A percentile compares a stretch with the other conserved stretches of the same genome.
Evolutionary conservation across 306 rosid genomes (phyloP).

Genomic region (Rosa persica): DNA sequence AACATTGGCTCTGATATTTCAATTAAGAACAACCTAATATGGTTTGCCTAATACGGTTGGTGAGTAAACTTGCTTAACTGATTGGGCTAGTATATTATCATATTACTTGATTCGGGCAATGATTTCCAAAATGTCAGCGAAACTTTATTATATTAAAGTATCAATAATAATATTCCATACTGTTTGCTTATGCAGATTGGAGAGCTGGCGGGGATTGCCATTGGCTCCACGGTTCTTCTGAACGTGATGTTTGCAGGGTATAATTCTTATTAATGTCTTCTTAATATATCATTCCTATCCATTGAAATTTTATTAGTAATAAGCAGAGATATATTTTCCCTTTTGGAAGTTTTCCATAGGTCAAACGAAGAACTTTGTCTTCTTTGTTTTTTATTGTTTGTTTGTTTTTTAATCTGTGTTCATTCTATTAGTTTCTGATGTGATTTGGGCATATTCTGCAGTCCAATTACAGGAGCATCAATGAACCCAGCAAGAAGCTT

Average conservation of each 20-base stretch:
- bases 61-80: constrained; percentile 13
- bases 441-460: constrained; percentile 21
- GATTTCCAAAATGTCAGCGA: not conserved
- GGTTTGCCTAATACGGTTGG: constrained; percentile 5
- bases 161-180: not conserved
- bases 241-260: constrained; percentile 81
- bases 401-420: not conserved
- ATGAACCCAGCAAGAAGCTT: constrained; percentile 90
- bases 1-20: not conserved
- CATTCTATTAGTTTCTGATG: not conserved
- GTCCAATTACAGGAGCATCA: constrained; percentile 87
- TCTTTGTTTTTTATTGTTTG: not conserved
- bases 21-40: not conserved
- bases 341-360: not conserved
- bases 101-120: not conserved
- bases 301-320: not conserved
- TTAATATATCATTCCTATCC: not conserved
- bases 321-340: not conserved
- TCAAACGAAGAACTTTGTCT: constrained; percentile 13
- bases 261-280: not conserved
- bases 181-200: constrained; percentile 52
- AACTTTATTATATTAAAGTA: not conserved
- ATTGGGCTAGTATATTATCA: not conserved
- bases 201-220: constrained; percentile 83
- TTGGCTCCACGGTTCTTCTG: constrained; percentile 76